A percentile compares a stretch with the other conserved stretches of the same genome.
Conservation (phyloP, 257 asterid species). For the Parsonsia alboflavescens region DNA sequence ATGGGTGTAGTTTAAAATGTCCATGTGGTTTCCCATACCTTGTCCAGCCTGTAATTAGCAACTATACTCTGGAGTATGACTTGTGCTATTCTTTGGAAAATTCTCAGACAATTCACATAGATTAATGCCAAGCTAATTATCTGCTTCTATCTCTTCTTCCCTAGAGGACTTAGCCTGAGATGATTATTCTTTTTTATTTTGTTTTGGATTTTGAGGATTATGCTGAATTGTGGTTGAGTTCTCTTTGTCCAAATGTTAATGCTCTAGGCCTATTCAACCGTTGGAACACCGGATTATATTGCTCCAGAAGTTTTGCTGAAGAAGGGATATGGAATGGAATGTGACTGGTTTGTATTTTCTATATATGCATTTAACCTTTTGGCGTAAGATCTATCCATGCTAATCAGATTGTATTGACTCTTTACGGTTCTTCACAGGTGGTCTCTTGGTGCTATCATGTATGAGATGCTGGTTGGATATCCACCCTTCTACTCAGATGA, state of each 20-base stretch:
- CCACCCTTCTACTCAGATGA: constrained; percentile 98
- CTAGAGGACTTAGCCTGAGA: background rate
- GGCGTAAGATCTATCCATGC: constrained; percentile 11
- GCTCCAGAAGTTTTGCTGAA: constrained; percentile 95
- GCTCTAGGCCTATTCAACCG: constrained; percentile 91
- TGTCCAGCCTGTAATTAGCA: background rate
- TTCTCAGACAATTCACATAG: background rate
- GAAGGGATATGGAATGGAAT: constrained; percentile 97
- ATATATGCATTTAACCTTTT: constrained; percentile 14
- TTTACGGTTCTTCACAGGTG: constrained; percentile 47
- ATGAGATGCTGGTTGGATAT: constrained; percentile 95
- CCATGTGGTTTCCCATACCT: background rate
- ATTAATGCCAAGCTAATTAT: background rate
- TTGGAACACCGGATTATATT: constrained; percentile 97
- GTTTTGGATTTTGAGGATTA: background rate
- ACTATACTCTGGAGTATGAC: background rate
- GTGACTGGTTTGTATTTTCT: constrained; percentile 71
- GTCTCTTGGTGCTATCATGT: constrained; percentile 98
- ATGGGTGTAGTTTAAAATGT: background rate
- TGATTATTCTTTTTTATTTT: background rate
- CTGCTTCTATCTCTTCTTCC: background rate
- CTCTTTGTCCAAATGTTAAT: constrained; percentile 9
- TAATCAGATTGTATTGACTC: constrained; percentile 13
- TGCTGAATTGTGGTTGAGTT: background rate
- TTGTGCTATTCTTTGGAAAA: background rate